These are phyloP conservation scores for Coleophoma crateriformis DNA, from an alignment of 2,329 filamentous ascomycete genomes.

Conservation along the genomic window DNA sequence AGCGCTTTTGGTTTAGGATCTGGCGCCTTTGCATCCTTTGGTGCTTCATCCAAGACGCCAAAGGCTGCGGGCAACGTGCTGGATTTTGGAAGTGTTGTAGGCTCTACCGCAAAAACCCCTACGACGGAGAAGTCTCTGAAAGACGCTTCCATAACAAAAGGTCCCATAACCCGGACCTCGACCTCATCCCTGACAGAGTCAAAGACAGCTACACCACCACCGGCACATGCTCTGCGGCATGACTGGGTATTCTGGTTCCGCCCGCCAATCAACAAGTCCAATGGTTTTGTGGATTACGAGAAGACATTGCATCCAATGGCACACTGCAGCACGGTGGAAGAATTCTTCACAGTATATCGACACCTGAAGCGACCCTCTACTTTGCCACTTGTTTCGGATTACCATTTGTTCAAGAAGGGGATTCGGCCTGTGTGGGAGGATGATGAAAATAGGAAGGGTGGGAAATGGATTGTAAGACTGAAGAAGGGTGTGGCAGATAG, in stretches of 20 bases:
- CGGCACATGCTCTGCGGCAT: conserved; percentile 65
- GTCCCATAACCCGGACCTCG: conserved; percentile 28
- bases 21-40: conserved; percentile 95
- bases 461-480: conserved; percentile 94
- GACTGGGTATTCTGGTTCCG: conserved; percentile 97
- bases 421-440: conserved; percentile 98
- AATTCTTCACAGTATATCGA: conserved; percentile 84
- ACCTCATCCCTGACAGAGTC: conserved; percentile 44
- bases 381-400: conserved; percentile 90
- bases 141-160: conserved; percentile 28
- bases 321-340: conserved; percentile 74
- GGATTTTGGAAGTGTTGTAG: conserved; percentile 61
- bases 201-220: conserved; percentile 33
- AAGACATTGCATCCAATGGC: conserved; percentile 90
- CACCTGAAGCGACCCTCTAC: conserved; percentile 86
- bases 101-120: conserved; percentile 43
- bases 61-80: conserved; percentile 79
- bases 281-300: conserved; percentile 83
- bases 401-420: conserved; percentile 95
- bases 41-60: conserved; percentile 70
- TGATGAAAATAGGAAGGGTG: conserved; percentile 90
- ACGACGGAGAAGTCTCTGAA: conserved; percentile 58
- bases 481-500: conserved; percentile 97
- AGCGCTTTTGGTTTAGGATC: conserved; percentile 92
- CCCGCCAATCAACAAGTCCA: conserved; percentile 92